These are phyloP conservation scores for Kalmusia sp. DNA, from an alignment of 2,329 filamentous ascomycete genomes.

Conservation along the genomic window DNA sequence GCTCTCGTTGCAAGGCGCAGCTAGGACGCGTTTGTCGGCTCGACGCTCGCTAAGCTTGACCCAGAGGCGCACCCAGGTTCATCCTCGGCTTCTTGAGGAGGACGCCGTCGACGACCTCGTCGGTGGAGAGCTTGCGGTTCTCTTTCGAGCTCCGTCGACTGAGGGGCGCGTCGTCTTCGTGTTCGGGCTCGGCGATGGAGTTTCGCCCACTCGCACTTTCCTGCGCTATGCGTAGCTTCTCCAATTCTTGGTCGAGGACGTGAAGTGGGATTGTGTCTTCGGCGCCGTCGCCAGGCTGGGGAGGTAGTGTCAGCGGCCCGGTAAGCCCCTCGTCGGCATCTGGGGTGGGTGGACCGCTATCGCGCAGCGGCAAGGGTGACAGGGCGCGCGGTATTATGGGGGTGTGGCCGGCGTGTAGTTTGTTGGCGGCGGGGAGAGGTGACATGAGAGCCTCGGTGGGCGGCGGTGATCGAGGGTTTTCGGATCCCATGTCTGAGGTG, in stretches of 20 bases:
- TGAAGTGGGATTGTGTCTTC: constrained; percentile 38
- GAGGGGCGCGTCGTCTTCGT: constrained; percentile 12
- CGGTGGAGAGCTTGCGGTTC: constrained; percentile 19
- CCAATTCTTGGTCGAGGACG: constrained; percentile 34
- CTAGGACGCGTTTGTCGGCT: background rate
- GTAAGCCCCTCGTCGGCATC: constrained; percentile 30
- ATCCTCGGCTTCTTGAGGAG: constrained; percentile 42
- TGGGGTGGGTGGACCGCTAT: constrained; percentile 24
- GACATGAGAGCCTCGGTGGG: constrained; percentile 39
- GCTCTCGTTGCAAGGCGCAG: too few relatives aligned
- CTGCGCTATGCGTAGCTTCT: constrained; percentile 32
- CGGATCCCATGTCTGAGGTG: constrained; percentile 23
- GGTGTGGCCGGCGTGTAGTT: constrained; percentile 46
- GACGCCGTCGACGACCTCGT: constrained; percentile 40
- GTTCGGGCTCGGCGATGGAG: constrained; percentile 18
- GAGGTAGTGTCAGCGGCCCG: constrained; percentile 42
- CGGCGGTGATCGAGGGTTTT: constrained; percentile 40
- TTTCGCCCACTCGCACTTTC: constrained; percentile 21
- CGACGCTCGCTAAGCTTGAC: constrained; percentile 26
- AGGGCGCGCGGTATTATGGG: constrained; percentile 34
- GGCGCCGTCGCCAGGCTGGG: constrained; percentile 38
- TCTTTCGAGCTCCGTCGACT: constrained; percentile 34
- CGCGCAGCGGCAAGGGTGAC: constrained; percentile 20
- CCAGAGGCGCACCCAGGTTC: constrained; percentile 45
- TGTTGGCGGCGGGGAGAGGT: constrained; percentile 43